Evolutionary conservation across 2,329 filamentous ascomycete species (phyloP), one percentile per base, ranked within the genome.

Genomic region (Aspergillus sp.): DNA sequence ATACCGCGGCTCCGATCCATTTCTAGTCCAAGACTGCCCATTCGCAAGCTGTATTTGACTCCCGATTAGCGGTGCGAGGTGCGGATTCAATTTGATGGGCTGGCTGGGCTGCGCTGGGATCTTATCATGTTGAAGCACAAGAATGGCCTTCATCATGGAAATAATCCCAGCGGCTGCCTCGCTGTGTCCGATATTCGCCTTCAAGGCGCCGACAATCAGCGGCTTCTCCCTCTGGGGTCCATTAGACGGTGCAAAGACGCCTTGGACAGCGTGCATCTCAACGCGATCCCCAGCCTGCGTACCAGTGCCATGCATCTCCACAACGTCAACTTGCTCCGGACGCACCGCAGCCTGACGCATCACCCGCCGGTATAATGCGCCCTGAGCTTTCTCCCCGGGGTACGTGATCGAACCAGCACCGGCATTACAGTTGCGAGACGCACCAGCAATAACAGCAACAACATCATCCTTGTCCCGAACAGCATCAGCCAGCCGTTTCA

Each of bases 71-170:
- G 62, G 64, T 3, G 66, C 66, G 26, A 71, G 68, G 9, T 58
- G 61, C 15, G 62, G 66, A 57, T 73, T 74, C 5, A 74, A 62
- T 11, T 63, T 55, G 26, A 57, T 69, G 52, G 89, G 89, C 73
- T 90, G 88, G 7, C 87, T 87, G 5, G 83, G 77, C 61, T 91
- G 87, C 0, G 84, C 85, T 0, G 86, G 85, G 34, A 90, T 89
- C 3, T 74, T 69, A 50, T 81, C 81, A 62, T 88, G 82, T 70
- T 86, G 78, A 44, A 88, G 69, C 84, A 88, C 88, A 65, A 89
- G 66, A 2, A 89, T 70, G 0, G 86, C 82, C 70, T 89, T 89
- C 66, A 85, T 77, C 4, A 89, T 73, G 0, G 68, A 61, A 6
- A 65, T 62, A 3, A 70, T 58, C 12, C 71, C 72, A 0, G 71